phyloP scores from a whole-genome alignment of 257 asterid genomes.

The Orobanche coerulescens region DNA sequence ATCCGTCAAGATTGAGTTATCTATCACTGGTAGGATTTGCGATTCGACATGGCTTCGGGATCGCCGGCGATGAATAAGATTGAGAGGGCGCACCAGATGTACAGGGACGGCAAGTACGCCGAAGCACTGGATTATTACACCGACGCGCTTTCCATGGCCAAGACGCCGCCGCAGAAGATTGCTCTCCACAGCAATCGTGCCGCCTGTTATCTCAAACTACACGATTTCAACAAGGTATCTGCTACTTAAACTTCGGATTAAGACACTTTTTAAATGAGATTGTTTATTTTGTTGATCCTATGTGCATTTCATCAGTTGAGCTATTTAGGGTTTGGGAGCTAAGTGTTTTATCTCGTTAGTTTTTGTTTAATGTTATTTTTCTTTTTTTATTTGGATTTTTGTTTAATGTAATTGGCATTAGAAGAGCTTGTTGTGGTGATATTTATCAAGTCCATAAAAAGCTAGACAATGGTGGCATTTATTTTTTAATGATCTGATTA shows the following conservation, averaged over 20 bases:
- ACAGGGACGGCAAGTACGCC: conserved; percentile 70
- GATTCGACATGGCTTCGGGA: conserved; percentile 53
- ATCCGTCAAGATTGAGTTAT: not conserved
- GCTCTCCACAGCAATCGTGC: conserved; percentile 99
- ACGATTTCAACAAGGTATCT: conserved; percentile 66
- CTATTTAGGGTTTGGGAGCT: too few species aligned
- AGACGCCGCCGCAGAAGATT: conserved; percentile 73
- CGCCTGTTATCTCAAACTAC: conserved; percentile 89
- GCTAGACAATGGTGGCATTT: too few species aligned
- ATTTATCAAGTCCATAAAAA: too few species aligned
- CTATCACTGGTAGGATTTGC: conserved; percentile 9
- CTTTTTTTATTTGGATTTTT: too few species aligned
- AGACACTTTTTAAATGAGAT: not conserved
- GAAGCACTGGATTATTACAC: conserved; percentile 80
- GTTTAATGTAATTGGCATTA: too few species aligned
- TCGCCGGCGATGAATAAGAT: conserved; percentile 55
- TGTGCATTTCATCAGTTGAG: not conserved
- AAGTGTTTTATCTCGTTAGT: too few species aligned
- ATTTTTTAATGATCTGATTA: too few species aligned
- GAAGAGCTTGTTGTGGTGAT: not conserved
- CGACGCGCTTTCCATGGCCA: conserved; percentile 81
- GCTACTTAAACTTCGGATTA: not conserved
- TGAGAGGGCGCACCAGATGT: conserved; percentile 92
- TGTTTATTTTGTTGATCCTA: not conserved
- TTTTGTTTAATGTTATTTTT: not conserved